Percentiles rank a stretch among this genome's conserved stretches.
Conservation (phyloP, 2,329 filamentous ascomycete species). For the Colletotrichum magnum region DNA sequence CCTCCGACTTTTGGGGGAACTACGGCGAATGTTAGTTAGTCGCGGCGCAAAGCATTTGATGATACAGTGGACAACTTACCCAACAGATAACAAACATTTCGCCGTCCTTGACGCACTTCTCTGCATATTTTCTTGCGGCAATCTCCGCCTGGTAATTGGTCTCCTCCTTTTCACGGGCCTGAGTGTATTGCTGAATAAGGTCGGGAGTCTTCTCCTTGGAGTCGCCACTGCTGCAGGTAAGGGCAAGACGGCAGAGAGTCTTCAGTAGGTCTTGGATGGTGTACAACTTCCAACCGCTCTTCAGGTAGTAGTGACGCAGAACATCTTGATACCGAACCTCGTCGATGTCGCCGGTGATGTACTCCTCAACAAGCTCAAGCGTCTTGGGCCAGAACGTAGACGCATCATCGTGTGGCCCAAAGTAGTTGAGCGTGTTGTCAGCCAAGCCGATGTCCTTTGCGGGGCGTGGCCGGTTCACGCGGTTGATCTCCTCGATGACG, state of each 20-base stretch:
- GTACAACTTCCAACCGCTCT: constrained; percentile 93
- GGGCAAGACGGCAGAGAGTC: constrained; percentile 83
- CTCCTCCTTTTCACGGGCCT: constrained; percentile 84
- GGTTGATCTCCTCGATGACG: constrained; percentile 80
- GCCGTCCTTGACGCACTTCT: constrained; percentile 92
- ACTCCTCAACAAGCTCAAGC: constrained; percentile 87
- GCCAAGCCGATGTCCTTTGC: constrained; percentile 88
- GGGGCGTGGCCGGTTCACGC: constrained; percentile 82
- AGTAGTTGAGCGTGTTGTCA: constrained; percentile 84
- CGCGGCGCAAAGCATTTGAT: neutral
- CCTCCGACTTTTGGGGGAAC: constrained; percentile 78
- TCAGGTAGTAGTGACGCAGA: constrained; percentile 90
- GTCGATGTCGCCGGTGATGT: constrained; percentile 86
- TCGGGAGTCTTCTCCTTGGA: constrained; percentile 94
- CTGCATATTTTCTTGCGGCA: constrained; percentile 89
- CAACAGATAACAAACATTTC: constrained; percentile 92
- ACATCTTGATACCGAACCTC: constrained; percentile 89
- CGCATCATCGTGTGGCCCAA: constrained; percentile 71
- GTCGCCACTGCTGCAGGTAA: constrained; percentile 87
- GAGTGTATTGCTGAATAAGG: constrained; percentile 88
- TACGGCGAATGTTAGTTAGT: constrained; percentile 60
- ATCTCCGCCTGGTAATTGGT: constrained; percentile 93
- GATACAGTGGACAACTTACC: constrained; percentile 71
- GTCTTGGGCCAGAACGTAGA: constrained; percentile 89
- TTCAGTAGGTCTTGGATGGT: constrained; percentile 91